Evolutionary conservation across 2,329 filamentous ascomycete species (phyloP).

Genomic region (Xylariomycetidae sp.): DNA sequence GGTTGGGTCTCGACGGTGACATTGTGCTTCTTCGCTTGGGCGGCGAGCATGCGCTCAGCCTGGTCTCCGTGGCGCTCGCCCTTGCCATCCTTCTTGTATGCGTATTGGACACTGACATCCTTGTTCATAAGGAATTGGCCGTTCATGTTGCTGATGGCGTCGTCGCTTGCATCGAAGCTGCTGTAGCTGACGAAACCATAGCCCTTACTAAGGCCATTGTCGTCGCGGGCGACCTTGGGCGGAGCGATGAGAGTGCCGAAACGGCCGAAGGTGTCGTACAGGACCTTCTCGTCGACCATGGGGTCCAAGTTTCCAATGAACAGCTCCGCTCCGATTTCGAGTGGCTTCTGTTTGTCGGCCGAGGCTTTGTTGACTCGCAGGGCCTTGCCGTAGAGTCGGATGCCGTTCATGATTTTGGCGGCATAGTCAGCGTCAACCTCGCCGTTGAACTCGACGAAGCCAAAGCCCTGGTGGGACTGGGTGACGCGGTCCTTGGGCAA

Average conservation of each 20-base stretch:
- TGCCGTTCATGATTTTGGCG: constrained; percentile 91
- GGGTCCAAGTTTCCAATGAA: constrained; percentile 94
- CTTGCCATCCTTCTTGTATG: constrained; percentile 98
- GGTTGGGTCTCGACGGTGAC: constrained; percentile 76
- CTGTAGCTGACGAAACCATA: constrained; percentile 94
- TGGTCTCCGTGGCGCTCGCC: constrained; percentile 93
- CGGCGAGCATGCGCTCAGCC: constrained; percentile 85
- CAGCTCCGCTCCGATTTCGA: constrained; percentile 92
- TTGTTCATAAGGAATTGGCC: constrained; percentile 97
- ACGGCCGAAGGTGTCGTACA: constrained; percentile 89
- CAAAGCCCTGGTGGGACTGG: constrained; percentile 93
- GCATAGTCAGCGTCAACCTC: constrained; percentile 97
- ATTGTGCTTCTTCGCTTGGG: constrained; percentile 90
- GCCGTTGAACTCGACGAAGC: constrained; percentile 96
- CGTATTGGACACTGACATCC: constrained; percentile 93
- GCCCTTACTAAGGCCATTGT: constrained; percentile 82
- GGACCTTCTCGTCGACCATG: constrained; percentile 90
- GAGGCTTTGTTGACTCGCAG: constrained; percentile 90
- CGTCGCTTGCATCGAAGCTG: constrained; percentile 89
- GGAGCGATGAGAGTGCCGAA: constrained; percentile 81
- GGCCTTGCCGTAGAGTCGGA: constrained; percentile 87
- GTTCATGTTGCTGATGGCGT: constrained; percentile 87
- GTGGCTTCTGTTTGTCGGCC: constrained; percentile 89
- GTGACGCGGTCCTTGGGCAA: constrained; percentile 97
- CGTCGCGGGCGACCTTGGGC: constrained; percentile 89